Evolutionary conservation across 495 filamentous ascomycete genomes (phyloP), one percentile per base, ranked within the genome.

Genomic region (Tuber magnatum): DNA sequence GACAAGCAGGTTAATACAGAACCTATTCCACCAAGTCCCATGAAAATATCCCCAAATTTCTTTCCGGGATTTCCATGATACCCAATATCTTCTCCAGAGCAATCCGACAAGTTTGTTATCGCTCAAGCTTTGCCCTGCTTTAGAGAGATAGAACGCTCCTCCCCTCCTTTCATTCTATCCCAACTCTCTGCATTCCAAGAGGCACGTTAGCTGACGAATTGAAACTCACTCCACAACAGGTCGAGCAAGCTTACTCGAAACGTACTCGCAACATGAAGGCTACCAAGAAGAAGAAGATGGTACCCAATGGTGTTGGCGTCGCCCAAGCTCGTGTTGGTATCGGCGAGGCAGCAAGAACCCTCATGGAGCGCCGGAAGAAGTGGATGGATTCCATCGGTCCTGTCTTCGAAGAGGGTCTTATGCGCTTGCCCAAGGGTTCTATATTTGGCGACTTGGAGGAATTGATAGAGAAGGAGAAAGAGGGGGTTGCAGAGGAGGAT

Each of bases 241-340:
- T 99, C 71, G 92, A 97, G 81, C 90, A 93, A 80, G 94, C 94
- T 40, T 99, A 97, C 80, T 90, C 96, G 51, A 98, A 98, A 86
- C 92, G 95, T 61, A 97, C 93, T n/a, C 91, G 95, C 42, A 97
- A 92, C 6, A 90, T 97, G 85, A 81, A 97, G 93, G 85, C 84
- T 76, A 93, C 89, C 71, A 98, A 97, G 85, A 97, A 97, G 85
- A 88, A 90, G n/a, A 94, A 94, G 81, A 82, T 87, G 71, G 87
- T 93, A 3, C 93, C 93, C 28, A 89, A 88, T 39, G 87, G 86
- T 28, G 85, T 87, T 0, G 88, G 85, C 32, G 85, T 84, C 2
- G 87, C 84, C 3, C 84, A 86, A 24, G 89, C 88, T 18, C 88
- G 92, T 38, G 92, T 94, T 6, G 92, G 92, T 41, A 96, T 99